Evolutionary conservation across 768 basidiomycete genomes (phyloP).

Genomic region (Mycena albidolilacea): DNA sequence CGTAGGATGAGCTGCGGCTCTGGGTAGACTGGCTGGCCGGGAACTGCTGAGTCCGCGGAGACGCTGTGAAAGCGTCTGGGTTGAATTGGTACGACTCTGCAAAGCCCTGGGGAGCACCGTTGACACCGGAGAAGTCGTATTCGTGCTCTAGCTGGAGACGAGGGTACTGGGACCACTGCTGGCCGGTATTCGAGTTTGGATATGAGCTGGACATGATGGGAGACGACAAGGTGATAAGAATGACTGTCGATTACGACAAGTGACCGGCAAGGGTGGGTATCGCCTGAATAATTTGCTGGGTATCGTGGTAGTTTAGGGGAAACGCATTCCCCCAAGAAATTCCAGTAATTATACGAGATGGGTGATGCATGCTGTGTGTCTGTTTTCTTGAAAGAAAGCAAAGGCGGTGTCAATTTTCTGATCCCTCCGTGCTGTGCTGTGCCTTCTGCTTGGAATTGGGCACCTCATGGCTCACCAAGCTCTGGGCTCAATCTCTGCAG

Average conservation of each 20-base stretch:
- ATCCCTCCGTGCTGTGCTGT: not conserved
- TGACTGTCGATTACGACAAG: not conserved
- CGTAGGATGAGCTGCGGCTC: conserved; percentile 22
- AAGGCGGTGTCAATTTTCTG: not conserved
- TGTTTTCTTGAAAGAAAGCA: not conserved
- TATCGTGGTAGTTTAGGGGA: not conserved
- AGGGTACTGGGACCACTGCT: conserved; percentile 33
- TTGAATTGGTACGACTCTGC: conserved; percentile 34
- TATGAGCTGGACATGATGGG: conserved; percentile 27
- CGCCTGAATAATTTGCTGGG: not conserved
- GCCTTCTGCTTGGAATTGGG: not conserved
- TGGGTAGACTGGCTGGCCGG: conserved; percentile 13
- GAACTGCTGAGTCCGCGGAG: conserved; percentile 22
- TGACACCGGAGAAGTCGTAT: conserved; percentile 38
- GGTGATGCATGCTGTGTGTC: not conserved
- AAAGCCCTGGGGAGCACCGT: conserved; percentile 20
- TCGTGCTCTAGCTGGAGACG: conserved; percentile 56
- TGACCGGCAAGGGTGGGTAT: not conserved
- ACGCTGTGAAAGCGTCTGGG: conserved; percentile 29
- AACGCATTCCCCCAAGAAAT: not conserved
- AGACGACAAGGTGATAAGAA: not conserved
- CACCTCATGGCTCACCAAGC: not conserved
- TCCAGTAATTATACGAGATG: conserved; percentile 8
- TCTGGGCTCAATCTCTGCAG: not conserved
- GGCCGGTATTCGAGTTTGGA: not conserved